Base-by-base conservation (phyloP, 2,329 filamentous ascomycete genomes). In the Colletotrichum sp. region DNA sequence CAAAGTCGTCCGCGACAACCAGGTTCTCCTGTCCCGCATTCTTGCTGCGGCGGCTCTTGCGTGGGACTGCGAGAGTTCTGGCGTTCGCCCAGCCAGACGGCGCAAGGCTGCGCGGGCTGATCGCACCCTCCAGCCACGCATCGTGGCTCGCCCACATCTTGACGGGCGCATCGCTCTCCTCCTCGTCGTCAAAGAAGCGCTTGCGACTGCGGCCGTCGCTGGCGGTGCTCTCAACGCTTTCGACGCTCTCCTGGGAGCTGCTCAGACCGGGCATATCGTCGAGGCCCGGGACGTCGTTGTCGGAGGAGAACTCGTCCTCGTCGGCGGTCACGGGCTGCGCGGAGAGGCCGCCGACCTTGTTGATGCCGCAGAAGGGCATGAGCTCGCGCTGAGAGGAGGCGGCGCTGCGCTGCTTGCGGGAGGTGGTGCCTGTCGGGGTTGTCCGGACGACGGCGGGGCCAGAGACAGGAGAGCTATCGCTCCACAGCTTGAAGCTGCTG, bases 301-400 rank as follows among this genome's bases (percentile, higher is more conserved):
- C 79, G 59, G 84, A 81, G 21, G 80, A 75, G 39, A 67, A 78
- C 7, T 79, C 77, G n/a, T 77, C 69, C 43, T 79, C 79, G 57
- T 77, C 74, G 18, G 77, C 39, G 36, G 64, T 84, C 26, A 86
- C 83, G 16, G 91, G 87, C 82, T 95, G 93, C 32, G 89, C 86
- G 34, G 90, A 90, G 57, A 93, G 85, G 0, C 94, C 94, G 52
- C 94, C 95, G 72, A 95, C 89, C 81, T 93, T 95, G 85, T 95
- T 90, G 78, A 97, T 89, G 30, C 95, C 95, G 82, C 95, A 96
- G 82, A 96, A 98, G 1, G 95, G 95, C 9, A 93, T 86, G 6
- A 98, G 88, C 82, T 97, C 95, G 36, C 90, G 87, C 43, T 85
- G 84, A 8, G 81, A 77, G 7, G 81, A 80, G 71, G 83, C 79